Base-by-base conservation (phyloP, 139 green algal species). In the Edaphochlamys debaryana region DNA sequence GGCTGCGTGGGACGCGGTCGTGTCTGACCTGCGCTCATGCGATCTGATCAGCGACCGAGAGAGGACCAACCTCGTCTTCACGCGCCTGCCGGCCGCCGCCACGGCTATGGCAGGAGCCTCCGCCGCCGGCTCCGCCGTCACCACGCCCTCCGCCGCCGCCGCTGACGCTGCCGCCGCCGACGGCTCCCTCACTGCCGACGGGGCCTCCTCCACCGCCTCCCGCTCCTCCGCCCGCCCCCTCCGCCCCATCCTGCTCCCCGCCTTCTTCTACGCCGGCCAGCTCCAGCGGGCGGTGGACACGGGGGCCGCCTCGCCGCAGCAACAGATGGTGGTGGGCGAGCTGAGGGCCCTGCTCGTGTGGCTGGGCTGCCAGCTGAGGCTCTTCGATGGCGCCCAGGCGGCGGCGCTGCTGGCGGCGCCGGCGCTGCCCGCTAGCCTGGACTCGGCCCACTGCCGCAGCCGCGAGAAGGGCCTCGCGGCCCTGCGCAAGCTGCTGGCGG, bases 181-280 rank as follows among this genome's bases (percentile, higher is more conserved):
- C 45, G 45, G 45, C 45, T 54, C 45, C 45, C n/a, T n/a, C n/a
- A n/a, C n/a, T n/a, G n/a, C n/a, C n/a, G n/a, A n/a, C n/a, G n/a
- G n/a, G n/a, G 45, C 45, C 45, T 54, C 45, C 45, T 54, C 45
- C 45, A 54, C 45, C 45, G 40, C 38, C 40, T 15, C 23, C 45
- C n/a, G n/a, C n/a, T 9, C 7, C 45, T 38, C 50, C 70, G 48
- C 52, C 54, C 36, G 37, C 0, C 52, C 52, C 27, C 58, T 89
- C 63, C 66, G 80, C 11, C 85, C 85, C n/a, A 63, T 86, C 60
- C 70, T 89, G 45, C 79, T 89, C 30, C 85, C 85, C 29, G 40
- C 67, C 42, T 89, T 85, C 71, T 89, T 82, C 70, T 84, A 77
- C 54, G 85, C 85, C 22, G 85, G 85, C 50, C 64, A 86, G 70